Evolutionary conservation across 306 rosid species (phyloP).

Genomic region (Rosa multiflora): DNA sequence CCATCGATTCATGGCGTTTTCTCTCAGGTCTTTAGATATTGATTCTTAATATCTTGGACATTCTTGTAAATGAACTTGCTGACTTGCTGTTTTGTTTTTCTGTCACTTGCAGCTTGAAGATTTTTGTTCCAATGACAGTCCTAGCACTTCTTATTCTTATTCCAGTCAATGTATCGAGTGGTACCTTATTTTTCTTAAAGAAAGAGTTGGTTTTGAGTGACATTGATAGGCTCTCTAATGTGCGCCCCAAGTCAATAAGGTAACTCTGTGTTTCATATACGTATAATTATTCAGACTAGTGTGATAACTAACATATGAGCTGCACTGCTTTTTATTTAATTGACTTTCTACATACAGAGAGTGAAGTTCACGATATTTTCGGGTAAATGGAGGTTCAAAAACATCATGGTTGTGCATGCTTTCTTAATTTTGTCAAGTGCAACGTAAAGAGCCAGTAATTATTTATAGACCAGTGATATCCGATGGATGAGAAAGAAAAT

Average conservation of each 20-base stretch:
- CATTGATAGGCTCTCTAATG: slow-evolving; percentile 94
- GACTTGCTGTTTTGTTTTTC: background rate
- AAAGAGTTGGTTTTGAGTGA: slow-evolving; percentile 84
- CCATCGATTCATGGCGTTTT: background rate
- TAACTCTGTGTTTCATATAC: slow-evolving; percentile 17
- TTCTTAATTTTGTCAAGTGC: background rate
- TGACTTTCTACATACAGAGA: background rate
- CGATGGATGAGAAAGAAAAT: background rate
- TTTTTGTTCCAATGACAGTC: slow-evolving; percentile 69
- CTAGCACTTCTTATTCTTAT: slow-evolving; percentile 88
- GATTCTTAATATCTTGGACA: background rate
- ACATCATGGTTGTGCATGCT: background rate
- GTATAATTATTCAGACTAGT: background rate
- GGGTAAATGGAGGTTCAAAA: background rate
- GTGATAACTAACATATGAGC: background rate
- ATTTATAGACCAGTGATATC: background rate
- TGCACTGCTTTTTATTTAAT: background rate
- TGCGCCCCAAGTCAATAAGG: slow-evolving; percentile 76
- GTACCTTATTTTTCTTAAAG: slow-evolving; percentile 68
- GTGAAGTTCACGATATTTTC: background rate
- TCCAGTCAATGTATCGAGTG: slow-evolving; percentile 92
- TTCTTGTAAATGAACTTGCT: slow-evolving; percentile 3
- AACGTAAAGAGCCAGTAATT: background rate
- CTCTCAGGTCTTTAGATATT: background rate
- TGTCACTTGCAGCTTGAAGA: slow-evolving; percentile 60